Percentiles rank a stretch among this genome's conserved stretches.
Evolutionary conservation across 225 moss, liverwort and hornwort species (phyloP).

Genomic region (Straminergon stramineum): DNA sequence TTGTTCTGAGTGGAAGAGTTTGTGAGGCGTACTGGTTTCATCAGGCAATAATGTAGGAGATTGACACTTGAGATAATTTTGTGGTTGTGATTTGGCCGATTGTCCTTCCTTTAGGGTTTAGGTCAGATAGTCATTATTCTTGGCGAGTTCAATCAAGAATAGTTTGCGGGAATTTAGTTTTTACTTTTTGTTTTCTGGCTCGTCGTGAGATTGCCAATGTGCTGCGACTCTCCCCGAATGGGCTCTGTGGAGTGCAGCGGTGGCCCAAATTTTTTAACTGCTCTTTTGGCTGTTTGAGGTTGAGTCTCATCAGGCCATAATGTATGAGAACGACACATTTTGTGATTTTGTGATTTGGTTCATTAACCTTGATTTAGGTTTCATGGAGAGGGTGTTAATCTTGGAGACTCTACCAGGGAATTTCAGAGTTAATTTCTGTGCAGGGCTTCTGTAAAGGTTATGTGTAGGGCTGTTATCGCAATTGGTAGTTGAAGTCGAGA

Average conservation of each 20-base stretch:
- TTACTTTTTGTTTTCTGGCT: not conserved
- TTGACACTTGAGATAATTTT: not conserved
- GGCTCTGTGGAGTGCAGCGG: not conserved
- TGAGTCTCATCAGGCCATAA: not conserved
- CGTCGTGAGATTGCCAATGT: not conserved
- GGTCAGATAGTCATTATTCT: not conserved
- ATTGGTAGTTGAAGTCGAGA: not conserved
- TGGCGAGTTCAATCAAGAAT: not conserved
- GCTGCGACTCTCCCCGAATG: not conserved
- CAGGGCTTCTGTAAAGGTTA: not conserved
- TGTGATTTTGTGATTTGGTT: not conserved
- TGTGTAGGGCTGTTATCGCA: not conserved
- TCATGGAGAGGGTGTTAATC: not conserved
- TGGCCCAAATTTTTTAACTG: too few species aligned
- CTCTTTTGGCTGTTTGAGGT: not conserved
- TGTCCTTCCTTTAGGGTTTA: conserved; percentile 12
- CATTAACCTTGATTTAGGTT: not conserved
- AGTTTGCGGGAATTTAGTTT: not conserved
- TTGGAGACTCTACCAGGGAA: not conserved
- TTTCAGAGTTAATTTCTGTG: not conserved
- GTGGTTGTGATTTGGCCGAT: not conserved
- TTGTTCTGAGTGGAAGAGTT: not conserved
- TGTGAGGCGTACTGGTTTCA: not conserved
- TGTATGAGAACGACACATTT: not conserved
- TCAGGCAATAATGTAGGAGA: not conserved